A percentile compares a stretch with the other conserved stretches of the same genome.
Conservation (phyloP, 768 basidiomycete species). For the Pleurotus tuber-regium region DNA sequence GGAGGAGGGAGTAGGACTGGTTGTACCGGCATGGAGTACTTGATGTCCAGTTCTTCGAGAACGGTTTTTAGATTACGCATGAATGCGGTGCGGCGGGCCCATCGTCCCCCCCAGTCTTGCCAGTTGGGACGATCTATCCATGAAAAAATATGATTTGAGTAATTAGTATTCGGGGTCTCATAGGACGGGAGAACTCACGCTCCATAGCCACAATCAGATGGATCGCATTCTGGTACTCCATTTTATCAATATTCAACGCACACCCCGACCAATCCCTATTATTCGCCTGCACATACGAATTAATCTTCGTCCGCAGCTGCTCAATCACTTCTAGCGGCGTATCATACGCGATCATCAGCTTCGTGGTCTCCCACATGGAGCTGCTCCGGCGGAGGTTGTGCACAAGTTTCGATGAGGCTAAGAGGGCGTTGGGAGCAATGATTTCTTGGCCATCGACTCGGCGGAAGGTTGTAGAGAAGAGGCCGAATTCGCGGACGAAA, state of each 20-base stretch:
- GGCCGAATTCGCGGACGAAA: slow-evolving; percentile 73
- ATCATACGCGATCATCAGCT: slow-evolving; percentile 60
- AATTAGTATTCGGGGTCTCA: not conserved
- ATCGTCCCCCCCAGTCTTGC: slow-evolving; percentile 86
- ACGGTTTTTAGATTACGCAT: slow-evolving; percentile 72
- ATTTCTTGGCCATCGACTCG: slow-evolving; percentile 82
- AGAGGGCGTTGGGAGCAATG: slow-evolving; percentile 72
- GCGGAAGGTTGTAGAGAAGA: slow-evolving; percentile 77
- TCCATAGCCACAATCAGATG: slow-evolving; percentile 67
- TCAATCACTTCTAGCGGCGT: slow-evolving; percentile 73
- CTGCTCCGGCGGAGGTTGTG: slow-evolving; percentile 76
- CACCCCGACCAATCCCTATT: slow-evolving; percentile 72
- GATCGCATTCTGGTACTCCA: slow-evolving; percentile 76
- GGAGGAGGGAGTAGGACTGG: slow-evolving; percentile 54
- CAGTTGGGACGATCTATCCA: slow-evolving; percentile 69
- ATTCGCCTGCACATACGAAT: slow-evolving; percentile 58
- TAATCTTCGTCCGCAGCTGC: slow-evolving; percentile 56
- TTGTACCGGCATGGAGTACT: slow-evolving; percentile 70
- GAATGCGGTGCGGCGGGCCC: slow-evolving; percentile 70
- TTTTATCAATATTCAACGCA: slow-evolving; percentile 69
- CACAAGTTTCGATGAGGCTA: slow-evolving; percentile 69
- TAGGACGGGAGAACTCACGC: slow-evolving; percentile 41
- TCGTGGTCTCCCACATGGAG: slow-evolving; percentile 79
- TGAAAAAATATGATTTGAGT: not conserved
- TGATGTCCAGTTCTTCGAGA: slow-evolving; percentile 72